Conservation (phyloP, 2,329 filamentous ascomycete species). For the Fusarium concolor region DNA sequence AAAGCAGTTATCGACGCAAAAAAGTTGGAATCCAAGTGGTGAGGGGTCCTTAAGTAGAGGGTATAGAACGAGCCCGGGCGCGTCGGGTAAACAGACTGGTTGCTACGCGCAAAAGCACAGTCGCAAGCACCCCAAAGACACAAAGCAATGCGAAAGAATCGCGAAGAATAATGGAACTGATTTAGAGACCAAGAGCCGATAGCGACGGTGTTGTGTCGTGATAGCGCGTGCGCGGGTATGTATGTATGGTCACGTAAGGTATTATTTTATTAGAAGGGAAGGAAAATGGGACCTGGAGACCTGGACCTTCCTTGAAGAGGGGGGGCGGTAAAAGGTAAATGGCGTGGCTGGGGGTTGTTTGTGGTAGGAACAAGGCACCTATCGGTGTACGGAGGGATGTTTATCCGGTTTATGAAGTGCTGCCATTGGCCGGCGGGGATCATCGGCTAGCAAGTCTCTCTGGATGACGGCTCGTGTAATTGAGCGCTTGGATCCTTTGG, state of each 20-base stretch:
- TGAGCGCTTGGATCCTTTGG: slow-evolving; percentile 15
- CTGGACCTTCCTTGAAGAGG: slow-evolving; percentile 45
- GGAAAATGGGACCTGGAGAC: slow-evolving; percentile 48
- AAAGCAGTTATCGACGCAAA: slow-evolving; percentile 19
- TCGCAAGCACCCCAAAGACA: slow-evolving; percentile 49
- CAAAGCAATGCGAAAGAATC: slow-evolving; percentile 44
- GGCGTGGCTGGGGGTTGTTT: slow-evolving; percentile 54
- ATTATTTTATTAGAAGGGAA: slow-evolving; percentile 42
- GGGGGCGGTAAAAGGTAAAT: slow-evolving; percentile 53
- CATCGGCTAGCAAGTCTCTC: slow-evolving; percentile 14
- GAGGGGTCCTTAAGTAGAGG: slow-evolving; percentile 22
- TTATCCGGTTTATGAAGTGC: accelerated
- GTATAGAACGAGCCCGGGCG: slow-evolving; percentile 46
- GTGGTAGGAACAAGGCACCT: slow-evolving; percentile 17
- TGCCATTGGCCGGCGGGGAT: slow-evolving; percentile 11
- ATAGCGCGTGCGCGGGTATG: slow-evolving; percentile 41
- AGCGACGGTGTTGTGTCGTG: slow-evolving; percentile 37
- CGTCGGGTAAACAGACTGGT: slow-evolving; percentile 51
- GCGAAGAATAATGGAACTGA: slow-evolving; percentile 33
- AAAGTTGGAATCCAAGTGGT: slow-evolving; percentile 15
- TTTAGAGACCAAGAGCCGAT: slow-evolving; percentile 44
- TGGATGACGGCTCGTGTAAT: slow-evolving; percentile 20
- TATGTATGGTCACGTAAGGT: slow-evolving; percentile 32
- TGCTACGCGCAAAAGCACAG: slow-evolving; percentile 47
- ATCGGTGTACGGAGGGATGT: neutral